These are phyloP conservation scores for Blastobotrys attinorum DNA, from an alignment of 805 yeast species.

Conservation along the genomic window DNA sequence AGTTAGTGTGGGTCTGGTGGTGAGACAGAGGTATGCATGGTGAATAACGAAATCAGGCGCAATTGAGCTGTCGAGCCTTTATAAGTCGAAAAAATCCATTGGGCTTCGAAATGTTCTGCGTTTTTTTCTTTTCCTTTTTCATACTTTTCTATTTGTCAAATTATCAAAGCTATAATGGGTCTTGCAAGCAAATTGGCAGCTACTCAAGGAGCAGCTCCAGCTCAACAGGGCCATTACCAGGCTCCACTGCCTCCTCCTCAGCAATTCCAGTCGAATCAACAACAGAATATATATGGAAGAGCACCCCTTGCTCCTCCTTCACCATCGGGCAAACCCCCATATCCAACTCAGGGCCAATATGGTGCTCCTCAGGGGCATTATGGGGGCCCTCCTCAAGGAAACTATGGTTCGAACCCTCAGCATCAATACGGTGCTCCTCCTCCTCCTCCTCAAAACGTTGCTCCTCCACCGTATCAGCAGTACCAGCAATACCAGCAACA, in stretches of 20 bases:
- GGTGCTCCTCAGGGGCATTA: slow-evolving; percentile 9
- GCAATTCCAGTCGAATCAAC: slow-evolving; percentile 6
- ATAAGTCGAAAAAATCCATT: no score
- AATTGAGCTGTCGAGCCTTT: no score
- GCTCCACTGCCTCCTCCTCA: slow-evolving; percentile 5
- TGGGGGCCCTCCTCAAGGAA: slow-evolving; percentile 12
- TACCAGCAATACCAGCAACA: neutral
- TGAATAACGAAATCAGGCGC: no score
- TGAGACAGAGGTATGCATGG: no score
- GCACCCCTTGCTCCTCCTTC: slow-evolving; percentile 7
- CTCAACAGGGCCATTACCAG: slow-evolving; percentile 10
- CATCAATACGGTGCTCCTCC: slow-evolving; percentile 10
- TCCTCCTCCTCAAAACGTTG: slow-evolving; percentile 5
- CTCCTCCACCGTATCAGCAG: slow-evolving; percentile 2
- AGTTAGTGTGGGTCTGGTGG: no score
- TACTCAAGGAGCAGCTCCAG: slow-evolving; percentile 9
- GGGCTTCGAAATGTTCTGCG: no score
- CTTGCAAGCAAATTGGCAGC: slow-evolving; percentile 25
- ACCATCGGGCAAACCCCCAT: slow-evolving; percentile 10
- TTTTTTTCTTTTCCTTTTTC: no score
- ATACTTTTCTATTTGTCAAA: no score
- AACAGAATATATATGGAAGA: slow-evolving; percentile 5
- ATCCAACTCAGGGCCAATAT: slow-evolving; percentile 4
- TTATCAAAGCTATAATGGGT: slow-evolving; percentile 25
- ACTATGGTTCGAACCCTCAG: slow-evolving; percentile 6